Evolutionary conservation across 768 basidiomycete genomes (phyloP).

Genomic region (Boletus bicolor): DNA sequence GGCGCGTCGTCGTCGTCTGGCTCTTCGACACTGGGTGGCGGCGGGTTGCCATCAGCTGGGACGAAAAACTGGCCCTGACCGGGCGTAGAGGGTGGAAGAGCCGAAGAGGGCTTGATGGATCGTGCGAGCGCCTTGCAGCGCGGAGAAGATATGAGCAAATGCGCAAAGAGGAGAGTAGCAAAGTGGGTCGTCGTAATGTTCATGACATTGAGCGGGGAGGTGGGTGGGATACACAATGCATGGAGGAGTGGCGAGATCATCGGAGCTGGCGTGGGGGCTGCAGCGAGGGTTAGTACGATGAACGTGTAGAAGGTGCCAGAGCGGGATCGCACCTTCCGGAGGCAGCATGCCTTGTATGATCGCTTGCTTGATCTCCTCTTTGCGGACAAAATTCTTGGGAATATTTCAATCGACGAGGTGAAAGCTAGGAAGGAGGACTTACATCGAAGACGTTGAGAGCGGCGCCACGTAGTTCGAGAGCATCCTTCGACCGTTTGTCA

Average conservation of each 20-base stretch:
- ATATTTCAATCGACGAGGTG: neutral
- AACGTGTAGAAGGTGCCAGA: neutral
- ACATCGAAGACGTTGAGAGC: conserved; percentile 87
- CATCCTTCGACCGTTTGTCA: conserved; percentile 58
- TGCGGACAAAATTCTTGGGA: conserved; percentile 68
- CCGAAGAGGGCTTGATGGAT: conserved; percentile 53
- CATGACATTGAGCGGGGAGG: conserved; percentile 53
- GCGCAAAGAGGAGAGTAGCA: conserved; percentile 74
- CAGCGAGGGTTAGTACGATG: neutral
- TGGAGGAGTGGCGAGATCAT: conserved; percentile 67
- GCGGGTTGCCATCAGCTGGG: conserved; percentile 61
- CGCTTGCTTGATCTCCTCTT: conserved; percentile 65
- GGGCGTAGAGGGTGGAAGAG: conserved; percentile 29
- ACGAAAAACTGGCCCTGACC: conserved; percentile 59
- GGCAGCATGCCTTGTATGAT: conserved; percentile 74
- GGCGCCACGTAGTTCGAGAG: conserved; percentile 69
- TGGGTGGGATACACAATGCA: conserved; percentile 62
- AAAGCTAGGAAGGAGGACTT: conserved; percentile 6
- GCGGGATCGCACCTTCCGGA: conserved; percentile 40
- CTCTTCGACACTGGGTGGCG: conserved; percentile 32
- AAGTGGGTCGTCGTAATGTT: conserved; percentile 66
- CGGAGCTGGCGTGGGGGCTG: conserved; percentile 35
- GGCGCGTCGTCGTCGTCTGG: conserved; percentile 59
- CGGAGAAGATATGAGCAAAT: conserved; percentile 68
- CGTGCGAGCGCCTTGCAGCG: conserved; percentile 64